Conservation (phyloP, 169 alveolate species). For the Plasmodium relictum region DNA sequence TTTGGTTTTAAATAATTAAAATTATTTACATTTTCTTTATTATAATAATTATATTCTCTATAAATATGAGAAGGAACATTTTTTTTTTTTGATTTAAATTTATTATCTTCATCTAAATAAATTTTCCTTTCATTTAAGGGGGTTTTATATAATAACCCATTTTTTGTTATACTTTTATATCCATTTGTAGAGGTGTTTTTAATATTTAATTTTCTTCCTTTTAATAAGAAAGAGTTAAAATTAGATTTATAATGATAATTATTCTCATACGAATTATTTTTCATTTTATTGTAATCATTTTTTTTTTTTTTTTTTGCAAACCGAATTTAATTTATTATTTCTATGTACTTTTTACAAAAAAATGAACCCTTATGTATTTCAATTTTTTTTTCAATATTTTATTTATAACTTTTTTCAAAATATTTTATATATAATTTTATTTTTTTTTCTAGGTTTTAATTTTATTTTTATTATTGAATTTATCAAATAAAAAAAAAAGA, state of each 20-base stretch:
- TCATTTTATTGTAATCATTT: constrained; percentile 8
- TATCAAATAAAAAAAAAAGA: too few relatives aligned
- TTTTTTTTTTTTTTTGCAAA: neutral
- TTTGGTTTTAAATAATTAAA: neutral
- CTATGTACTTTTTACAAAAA: too few relatives aligned
- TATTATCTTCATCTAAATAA: constrained; percentile 5
- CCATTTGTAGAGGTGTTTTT: constrained; percentile 4
- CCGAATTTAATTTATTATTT: too few relatives aligned
- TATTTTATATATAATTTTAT: too few relatives aligned
- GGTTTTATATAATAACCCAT: neutral
- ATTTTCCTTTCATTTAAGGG: constrained; percentile 3
- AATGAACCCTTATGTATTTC: too few relatives aligned
- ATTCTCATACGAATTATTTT: constrained; percentile 26
- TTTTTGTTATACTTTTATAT: neutral
- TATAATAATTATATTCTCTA: constrained; percentile 8
- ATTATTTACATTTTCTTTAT: constrained; percentile 7
- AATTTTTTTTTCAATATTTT: too few relatives aligned
- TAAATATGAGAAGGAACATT: constrained; percentile 3
- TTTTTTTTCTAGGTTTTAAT: too few relatives aligned
- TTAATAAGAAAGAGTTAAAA: neutral
- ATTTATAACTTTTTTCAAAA: too few relatives aligned
- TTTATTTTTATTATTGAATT: too few relatives aligned
- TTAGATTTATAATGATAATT: constrained; percentile 6
- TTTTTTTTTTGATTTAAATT: neutral
- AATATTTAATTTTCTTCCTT: neutral